These are phyloP conservation scores for Cyberlindnera petersonii DNA, from an alignment of 805 yeast genomes.

Conservation along the genomic window DNA sequence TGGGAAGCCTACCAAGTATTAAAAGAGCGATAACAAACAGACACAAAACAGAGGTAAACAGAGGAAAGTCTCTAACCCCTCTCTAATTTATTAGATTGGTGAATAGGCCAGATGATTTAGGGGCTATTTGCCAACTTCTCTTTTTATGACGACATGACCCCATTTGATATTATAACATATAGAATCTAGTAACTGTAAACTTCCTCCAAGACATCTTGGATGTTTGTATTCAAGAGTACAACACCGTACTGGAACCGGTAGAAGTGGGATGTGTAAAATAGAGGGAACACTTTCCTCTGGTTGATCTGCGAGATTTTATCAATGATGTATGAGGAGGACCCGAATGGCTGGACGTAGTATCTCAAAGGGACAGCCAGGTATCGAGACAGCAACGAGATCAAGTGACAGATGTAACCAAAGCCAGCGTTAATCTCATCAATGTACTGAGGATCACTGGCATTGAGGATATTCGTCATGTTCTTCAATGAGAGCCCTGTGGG, in stretches of 20 bases:
- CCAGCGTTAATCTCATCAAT: slow-evolving; percentile 30
- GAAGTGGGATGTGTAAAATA: slow-evolving; percentile 36
- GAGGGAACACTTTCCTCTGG: slow-evolving; percentile 34
- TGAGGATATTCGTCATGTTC: slow-evolving; percentile 13
- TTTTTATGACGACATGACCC: not conserved
- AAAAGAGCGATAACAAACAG: slow-evolving; percentile 7
- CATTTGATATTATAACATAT: not conserved
- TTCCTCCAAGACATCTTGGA: slow-evolving; percentile 32
- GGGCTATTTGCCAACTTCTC: too few relatives aligned
- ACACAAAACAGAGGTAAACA: too few relatives aligned
- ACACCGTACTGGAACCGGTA: slow-evolving; percentile 39
- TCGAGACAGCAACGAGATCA: slow-evolving; percentile 30
- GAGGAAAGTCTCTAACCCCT: too few relatives aligned
- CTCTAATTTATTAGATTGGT: too few relatives aligned
- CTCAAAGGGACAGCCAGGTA: slow-evolving; percentile 35
- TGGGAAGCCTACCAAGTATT: slow-evolving; percentile 16
- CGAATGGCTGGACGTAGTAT: slow-evolving; percentile 37
- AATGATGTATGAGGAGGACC: slow-evolving; percentile 37
- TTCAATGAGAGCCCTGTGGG: slow-evolving; percentile 18
- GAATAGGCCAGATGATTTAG: too few relatives aligned
- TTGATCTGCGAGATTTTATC: slow-evolving; percentile 34
- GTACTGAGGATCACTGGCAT: slow-evolving; percentile 11
- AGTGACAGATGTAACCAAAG: slow-evolving; percentile 34
- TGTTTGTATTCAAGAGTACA: slow-evolving; percentile 33
- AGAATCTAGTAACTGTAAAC: slow-evolving; percentile 11